Evolutionary conservation across 2,329 filamentous ascomycete genomes (phyloP).

Genomic region (Akanthomyces dipterigenus): DNA sequence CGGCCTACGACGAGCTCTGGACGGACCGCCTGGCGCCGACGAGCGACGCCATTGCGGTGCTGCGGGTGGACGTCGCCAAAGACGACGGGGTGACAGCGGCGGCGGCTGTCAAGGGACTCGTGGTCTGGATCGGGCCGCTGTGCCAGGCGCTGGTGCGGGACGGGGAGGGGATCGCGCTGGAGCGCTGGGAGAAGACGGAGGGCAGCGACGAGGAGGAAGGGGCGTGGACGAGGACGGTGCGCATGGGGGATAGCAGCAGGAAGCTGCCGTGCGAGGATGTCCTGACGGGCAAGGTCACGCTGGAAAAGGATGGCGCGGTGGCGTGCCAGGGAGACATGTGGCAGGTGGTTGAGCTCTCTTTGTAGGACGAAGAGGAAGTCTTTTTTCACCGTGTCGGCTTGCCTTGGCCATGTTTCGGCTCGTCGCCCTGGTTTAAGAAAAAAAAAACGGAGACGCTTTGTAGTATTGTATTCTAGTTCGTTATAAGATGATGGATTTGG

Average conservation of each 20-base stretch:
- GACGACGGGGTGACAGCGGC: constrained; percentile 26
- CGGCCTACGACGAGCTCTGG: constrained; percentile 64
- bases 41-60: constrained; percentile 29
- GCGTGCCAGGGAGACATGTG: constrained; percentile 22
- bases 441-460: neutral
- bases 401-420: neutral
- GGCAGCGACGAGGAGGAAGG: neutral
- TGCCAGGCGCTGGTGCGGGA: constrained; percentile 50
- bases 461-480: neutral
- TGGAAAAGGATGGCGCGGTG: constrained; percentile 18
- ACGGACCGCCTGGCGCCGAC: constrained; percentile 33
- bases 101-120: constrained; percentile 42
- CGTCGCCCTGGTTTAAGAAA: neutral
- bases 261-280: constrained; percentile 28
- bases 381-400: neutral
- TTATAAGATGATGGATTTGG: too few relatives aligned
- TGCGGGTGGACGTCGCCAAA: too few relatives aligned
- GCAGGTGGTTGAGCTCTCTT: constrained; percentile 26
- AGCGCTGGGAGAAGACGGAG: constrained; percentile 46
- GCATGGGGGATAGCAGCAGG: constrained; percentile 25
- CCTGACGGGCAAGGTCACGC: constrained; percentile 12
- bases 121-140: constrained; percentile 46
- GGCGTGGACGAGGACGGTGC: constrained; percentile 31
- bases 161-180: constrained; percentile 36
- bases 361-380: neutral